A percentile compares a stretch with the other conserved stretches of the same genome.
phyloP scores from a whole-genome alignment of 495 filamentous ascomycete species.

The Oidiodendron maius region DNA sequence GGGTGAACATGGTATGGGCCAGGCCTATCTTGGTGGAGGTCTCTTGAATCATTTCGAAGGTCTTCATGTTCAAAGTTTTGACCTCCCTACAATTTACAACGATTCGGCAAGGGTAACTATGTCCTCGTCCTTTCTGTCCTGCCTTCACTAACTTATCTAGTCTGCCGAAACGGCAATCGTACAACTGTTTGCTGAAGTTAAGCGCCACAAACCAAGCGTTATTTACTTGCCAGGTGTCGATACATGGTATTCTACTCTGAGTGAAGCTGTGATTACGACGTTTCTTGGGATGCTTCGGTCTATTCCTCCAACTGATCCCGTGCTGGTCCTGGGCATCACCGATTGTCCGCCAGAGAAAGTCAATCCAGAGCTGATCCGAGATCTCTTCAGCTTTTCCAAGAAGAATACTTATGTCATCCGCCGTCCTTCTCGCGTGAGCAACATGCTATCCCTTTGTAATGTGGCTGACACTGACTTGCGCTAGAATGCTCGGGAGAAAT shows the following conservation, averaged over 20 bases:
- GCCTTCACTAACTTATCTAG: conserved; percentile 26
- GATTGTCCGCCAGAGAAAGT: conserved; percentile 52
- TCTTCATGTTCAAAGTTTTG: conserved; percentile 91
- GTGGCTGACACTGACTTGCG: conserved; percentile 25
- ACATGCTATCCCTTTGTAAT: not conserved
- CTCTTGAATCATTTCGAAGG: conserved; percentile 86
- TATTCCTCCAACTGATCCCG: conserved; percentile 78
- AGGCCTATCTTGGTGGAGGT: conserved; percentile 84
- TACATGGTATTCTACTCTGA: conserved; percentile 71
- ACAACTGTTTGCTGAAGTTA: conserved; percentile 84
- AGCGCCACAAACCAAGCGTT: conserved; percentile 89
- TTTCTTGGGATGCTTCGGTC: conserved; percentile 73
- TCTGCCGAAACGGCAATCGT: conserved; percentile 83
- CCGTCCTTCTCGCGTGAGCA: conserved; percentile 54
- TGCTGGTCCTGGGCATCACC: conserved; percentile 77
- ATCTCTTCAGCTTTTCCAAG: conserved; percentile 80
- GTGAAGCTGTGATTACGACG: conserved; percentile 61
- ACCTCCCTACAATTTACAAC: conserved; percentile 68
- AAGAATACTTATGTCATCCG: conserved; percentile 65
- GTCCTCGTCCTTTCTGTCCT: not conserved
- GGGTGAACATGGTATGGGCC: conserved; percentile 82
- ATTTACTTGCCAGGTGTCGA: conserved; percentile 92
- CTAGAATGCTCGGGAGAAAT: conserved; percentile 61
- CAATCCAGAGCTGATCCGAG: conserved; percentile 55
- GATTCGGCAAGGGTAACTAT: conserved; percentile 51